phyloP scores from a whole-genome alignment of 2,329 filamentous ascomycete genomes.

The Sporothrix curviconia region DNA sequence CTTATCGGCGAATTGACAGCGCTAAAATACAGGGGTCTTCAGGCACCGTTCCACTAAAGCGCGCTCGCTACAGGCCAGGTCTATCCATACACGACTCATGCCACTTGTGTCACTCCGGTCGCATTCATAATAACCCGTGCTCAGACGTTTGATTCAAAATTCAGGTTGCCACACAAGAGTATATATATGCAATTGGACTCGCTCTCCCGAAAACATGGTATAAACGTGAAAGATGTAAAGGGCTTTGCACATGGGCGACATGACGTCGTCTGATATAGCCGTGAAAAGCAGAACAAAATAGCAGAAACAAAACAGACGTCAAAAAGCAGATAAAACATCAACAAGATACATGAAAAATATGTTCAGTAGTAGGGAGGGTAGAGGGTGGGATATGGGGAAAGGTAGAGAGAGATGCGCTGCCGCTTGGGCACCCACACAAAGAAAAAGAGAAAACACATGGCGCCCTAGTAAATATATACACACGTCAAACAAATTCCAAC shows the following conservation, averaged over 20 bases:
- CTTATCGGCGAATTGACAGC: neutral
- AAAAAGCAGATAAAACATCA: neutral
- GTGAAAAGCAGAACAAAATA: neutral
- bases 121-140: too few relatives aligned
- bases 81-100: neutral
- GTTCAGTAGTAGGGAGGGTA: too few relatives aligned
- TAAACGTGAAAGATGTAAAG: neutral
- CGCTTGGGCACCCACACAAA: neutral
- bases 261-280: neutral
- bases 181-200: conserved; percentile 1
- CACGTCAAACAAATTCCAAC: too few relatives aligned
- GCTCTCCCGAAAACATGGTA: conserved; percentile 1
- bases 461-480: too few relatives aligned
- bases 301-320: neutral
- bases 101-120: too few relatives aligned
- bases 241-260: conserved; percentile 2
- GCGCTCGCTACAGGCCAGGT: neutral
- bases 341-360: neutral
- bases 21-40: neutral
- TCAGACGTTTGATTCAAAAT: too few relatives aligned
- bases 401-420: neutral
- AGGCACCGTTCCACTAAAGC: neutral
- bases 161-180: too few relatives aligned
- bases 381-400: neutral
- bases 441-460: too few relatives aligned